These are phyloP conservation scores for Barnettozyma pratensis DNA, from an alignment of 805 yeast species.

Conservation along the genomic window DNA sequence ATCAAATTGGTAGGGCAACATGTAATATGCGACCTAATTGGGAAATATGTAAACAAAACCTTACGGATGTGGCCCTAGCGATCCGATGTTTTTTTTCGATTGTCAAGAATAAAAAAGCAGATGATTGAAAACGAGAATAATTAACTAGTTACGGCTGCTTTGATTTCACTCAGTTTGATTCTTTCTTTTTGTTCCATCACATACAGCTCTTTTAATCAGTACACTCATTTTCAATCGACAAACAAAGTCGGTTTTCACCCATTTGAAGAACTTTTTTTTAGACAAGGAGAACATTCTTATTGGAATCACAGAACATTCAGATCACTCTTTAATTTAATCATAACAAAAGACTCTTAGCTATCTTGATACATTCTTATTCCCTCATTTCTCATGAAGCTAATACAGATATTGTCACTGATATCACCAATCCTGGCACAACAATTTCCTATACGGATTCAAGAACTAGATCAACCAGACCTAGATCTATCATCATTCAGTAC, in stretches of 20 bases:
- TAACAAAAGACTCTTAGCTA: no score
- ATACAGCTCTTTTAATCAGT: background rate
- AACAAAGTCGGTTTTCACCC: no score
- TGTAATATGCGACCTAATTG: background rate
- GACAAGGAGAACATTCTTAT: background rate
- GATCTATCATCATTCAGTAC: conserved; percentile 19
- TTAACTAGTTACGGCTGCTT: no score
- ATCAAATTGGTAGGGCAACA: no score
- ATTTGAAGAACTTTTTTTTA: no score
- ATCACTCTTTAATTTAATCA: background rate
- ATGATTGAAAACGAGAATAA: background rate
- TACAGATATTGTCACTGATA: conserved; percentile 3
- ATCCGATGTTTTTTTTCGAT: no score
- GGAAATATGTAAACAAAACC: background rate
- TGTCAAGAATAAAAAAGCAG: background rate
- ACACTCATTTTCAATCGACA: background rate
- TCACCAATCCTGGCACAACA: conserved; percentile 2
- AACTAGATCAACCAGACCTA: conserved; percentile 13
- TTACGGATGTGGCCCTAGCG: no score
- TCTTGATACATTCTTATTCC: no score
- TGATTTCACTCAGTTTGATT: no score
- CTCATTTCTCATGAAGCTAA: background rate
- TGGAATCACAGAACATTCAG: background rate
- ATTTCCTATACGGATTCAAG: conserved; percentile 9
- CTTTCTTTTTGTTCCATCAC: no score